phyloP scores from a whole-genome alignment of 2,329 filamentous ascomycete genomes.

The Phaeosphaeria sp. region DNA sequence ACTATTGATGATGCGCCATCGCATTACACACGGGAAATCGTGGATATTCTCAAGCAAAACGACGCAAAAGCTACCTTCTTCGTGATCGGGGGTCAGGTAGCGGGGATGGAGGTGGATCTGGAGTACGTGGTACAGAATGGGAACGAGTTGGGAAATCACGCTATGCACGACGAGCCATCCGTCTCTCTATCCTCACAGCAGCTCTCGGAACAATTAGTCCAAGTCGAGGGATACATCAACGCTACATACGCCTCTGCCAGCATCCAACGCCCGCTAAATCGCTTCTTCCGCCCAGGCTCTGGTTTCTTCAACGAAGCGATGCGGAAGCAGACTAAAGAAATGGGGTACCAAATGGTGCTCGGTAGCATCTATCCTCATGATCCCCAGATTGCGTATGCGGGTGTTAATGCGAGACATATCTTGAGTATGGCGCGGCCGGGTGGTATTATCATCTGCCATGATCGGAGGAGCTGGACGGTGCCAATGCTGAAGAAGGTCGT shows the following conservation, averaged over 20 bases:
- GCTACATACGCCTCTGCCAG: conserved; percentile 59
- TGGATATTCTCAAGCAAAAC: conserved; percentile 68
- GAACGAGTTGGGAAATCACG: conserved; percentile 78
- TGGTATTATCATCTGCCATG: conserved; percentile 84
- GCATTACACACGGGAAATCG: conserved; percentile 71
- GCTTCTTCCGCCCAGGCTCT: conserved; percentile 83
- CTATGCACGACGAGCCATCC: conserved; percentile 84
- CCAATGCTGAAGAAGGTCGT: conserved; percentile 78
- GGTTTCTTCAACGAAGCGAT: conserved; percentile 81
- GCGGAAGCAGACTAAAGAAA: conserved; percentile 62
- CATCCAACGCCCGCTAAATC: conserved; percentile 54
- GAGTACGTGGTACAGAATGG: conserved; percentile 60
- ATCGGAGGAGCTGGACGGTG: conserved; percentile 80
- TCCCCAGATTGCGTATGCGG: conserved; percentile 75
- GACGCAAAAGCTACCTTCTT: conserved; percentile 84
- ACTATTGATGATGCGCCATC: conserved; percentile 90
- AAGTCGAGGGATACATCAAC: conserved; percentile 68
- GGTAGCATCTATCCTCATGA: conserved; percentile 91
- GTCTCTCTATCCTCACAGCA: conserved; percentile 64
- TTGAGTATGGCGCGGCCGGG: conserved; percentile 80
- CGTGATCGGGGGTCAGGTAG: conserved; percentile 80
- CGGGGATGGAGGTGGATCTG: conserved; percentile 58
- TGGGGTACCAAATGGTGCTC: conserved; percentile 77
- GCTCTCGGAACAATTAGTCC: conserved; percentile 67
- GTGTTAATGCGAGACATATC: conserved; percentile 78